Base-by-base conservation (phyloP, 176 grass and related monocot species). In the Oryza glumipatula region DNA sequence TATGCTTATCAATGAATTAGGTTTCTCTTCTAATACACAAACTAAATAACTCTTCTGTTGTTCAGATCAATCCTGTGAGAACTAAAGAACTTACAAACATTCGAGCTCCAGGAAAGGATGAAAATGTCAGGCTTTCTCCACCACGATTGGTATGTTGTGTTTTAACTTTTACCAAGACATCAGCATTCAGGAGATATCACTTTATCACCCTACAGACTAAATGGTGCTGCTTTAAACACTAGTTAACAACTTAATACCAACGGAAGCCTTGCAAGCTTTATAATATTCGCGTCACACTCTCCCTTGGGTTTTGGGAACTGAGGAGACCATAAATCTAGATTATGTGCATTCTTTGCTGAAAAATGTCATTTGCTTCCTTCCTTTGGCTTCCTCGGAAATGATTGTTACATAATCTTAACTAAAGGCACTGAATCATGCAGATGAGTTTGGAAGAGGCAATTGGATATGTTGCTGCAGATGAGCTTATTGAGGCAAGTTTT, bases 381-480 rank as follows among this genome's bases (percentile, higher is more conserved):
- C 35, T 17, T 77, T 47, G 11, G 36, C 65, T 35, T 70, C 14
- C 33, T 38, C 48, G 30, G 46, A 47, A 72, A 76, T 66, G 19
- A 6, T 56, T 21, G 52, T 56, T 38, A 43, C 24, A 30, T 30
- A 77, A 82, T 89, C 61, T 73, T 85, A 75, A 80, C 6, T 12
- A 12, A 83, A 84, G 47, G 24, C 74, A 9, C 77, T 89, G 77
- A 80, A 90, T 69, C 67, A 41, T 88, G 89, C 93, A 99, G 96
- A 91, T 99, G 91, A 94, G 60, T 89, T 91, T 99, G 86, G 96
- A 99, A 88, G 93, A 95, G 70, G 96, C 96, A 85, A 99, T 99
- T 91, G 96, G 96, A 77, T 99, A 99, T 90, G 96, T 99, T 85
- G 96, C 91, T 95, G 82, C 93, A 67, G 96, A 99, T 89, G 96